A percentile compares a stretch with the other conserved stretches of the same genome.
These are phyloP conservation scores for Podaxis sp. DNA, from an alignment of 768 basidiomycete genomes.

Conservation along the genomic window DNA sequence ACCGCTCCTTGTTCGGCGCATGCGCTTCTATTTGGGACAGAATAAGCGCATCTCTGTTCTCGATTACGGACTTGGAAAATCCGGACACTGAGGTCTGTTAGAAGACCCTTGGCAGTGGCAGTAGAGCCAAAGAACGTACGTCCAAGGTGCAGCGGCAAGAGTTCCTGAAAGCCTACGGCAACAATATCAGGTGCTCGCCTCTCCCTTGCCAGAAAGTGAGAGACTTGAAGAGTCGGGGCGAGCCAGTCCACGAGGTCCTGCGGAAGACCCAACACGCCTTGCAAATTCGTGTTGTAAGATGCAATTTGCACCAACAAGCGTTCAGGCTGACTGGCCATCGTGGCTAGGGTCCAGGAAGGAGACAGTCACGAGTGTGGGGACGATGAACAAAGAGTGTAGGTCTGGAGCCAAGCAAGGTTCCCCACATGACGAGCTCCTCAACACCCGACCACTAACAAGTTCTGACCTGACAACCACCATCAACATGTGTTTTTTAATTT, in stretches of 20 bases:
- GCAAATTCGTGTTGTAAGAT: conserved; percentile 90
- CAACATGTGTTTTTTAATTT: neutral
- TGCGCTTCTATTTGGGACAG: conserved; percentile 70
- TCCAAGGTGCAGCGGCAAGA: conserved; percentile 85
- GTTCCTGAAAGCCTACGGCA: conserved; percentile 92
- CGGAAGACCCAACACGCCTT: conserved; percentile 68
- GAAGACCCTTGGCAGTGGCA: conserved; percentile 9
- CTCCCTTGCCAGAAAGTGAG: conserved; percentile 63
- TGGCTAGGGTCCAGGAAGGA: neutral
- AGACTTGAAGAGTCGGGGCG: conserved; percentile 75
- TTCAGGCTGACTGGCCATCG: conserved; percentile 19
- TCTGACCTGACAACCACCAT: neutral
- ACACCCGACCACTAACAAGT: neutral
- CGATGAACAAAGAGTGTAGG: neutral
- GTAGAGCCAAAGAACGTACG: conserved; percentile 46
- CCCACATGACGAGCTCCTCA: neutral
- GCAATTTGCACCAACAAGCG: conserved; percentile 74
- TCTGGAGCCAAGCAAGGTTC: neutral
- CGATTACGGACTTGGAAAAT: conserved; percentile 65
- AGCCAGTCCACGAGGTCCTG: conserved; percentile 94
- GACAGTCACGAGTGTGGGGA: neutral
- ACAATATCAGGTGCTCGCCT: conserved; percentile 78
- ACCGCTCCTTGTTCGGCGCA: conserved; percentile 69
- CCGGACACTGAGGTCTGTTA: conserved; percentile 63
- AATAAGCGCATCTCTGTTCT: conserved; percentile 69